Evolutionary conservation across 2,329 filamentous ascomycete genomes (phyloP).

Genomic region (Sclerotinia minor): DNA sequence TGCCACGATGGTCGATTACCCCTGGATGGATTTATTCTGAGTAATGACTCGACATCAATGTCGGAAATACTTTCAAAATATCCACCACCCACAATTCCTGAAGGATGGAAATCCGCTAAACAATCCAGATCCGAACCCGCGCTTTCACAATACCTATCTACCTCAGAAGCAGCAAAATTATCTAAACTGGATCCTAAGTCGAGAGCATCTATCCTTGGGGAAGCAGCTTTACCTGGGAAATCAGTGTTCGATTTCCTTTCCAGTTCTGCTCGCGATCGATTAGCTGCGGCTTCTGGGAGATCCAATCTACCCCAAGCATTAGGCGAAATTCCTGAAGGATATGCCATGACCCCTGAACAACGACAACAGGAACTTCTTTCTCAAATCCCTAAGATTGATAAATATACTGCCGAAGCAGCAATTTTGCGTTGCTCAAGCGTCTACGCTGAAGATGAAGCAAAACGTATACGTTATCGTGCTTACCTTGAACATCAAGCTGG

Average conservation of each 20-base stretch:
- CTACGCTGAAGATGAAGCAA: slow-evolving; percentile 78
- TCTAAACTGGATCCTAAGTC: slow-evolving; percentile 74
- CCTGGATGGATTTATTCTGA: slow-evolving; percentile 76
- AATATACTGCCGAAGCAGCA: slow-evolving; percentile 66
- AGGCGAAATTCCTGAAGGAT: slow-evolving; percentile 70
- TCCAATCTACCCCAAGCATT: slow-evolving; percentile 73
- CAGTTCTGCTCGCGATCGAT: slow-evolving; percentile 70
- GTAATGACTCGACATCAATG: slow-evolving; percentile 52
- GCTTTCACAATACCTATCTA: slow-evolving; percentile 57
- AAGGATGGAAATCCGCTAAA: slow-evolving; percentile 71
- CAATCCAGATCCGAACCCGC: slow-evolving; percentile 42
- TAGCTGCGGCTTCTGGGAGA: slow-evolving; percentile 75
- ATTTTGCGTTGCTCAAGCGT: slow-evolving; percentile 65
- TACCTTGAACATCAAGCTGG: slow-evolving; percentile 80
- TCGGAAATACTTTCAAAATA: slow-evolving; percentile 51
- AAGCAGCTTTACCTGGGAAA: slow-evolving; percentile 80
- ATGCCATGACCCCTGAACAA: slow-evolving; percentile 62
- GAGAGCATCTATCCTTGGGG: slow-evolving; percentile 78
- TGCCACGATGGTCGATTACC: slow-evolving; percentile 83
- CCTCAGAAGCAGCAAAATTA: slow-evolving; percentile 73
- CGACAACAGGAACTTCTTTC: slow-evolving; percentile 58
- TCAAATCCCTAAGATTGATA: slow-evolving; percentile 64
- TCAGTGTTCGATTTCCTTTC: slow-evolving; percentile 95
- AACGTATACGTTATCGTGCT: slow-evolving; percentile 74
- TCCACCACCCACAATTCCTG: slow-evolving; percentile 65